Evolutionary conservation across 805 yeast genomes (phyloP), one percentile per base, ranked within the genome.

Genomic region (Alloascoidea hylecoeti): DNA sequence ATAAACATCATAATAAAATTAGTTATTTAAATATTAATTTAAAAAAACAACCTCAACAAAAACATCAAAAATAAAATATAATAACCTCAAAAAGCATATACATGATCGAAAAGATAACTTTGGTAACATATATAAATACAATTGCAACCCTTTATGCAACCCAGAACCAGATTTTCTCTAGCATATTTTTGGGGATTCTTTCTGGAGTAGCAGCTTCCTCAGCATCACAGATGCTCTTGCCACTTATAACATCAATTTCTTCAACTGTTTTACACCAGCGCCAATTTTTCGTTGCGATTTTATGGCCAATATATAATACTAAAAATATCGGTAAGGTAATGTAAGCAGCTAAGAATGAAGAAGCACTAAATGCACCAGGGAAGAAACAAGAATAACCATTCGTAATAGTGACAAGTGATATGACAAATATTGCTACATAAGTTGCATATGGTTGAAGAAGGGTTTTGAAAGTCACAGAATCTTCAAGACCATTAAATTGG

Each of bases 341-440:
- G 55, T 79, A 79, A 5, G 86, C 80, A 23, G 88, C 86, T 37
- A 79, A 57, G 47, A 79, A 79, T 52, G 75, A 77, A 4, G 70
- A 54, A 1, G 55, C 66, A 12, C 62, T 64, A 63, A 75, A 76
- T 37, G 55, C 48, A 18, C 49, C 52, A 15, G 63, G 64, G 42
- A 79, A 67, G 55, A 79, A 78, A 3, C 72, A 78, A 2, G 70
- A 76, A 50, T 75, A 80, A 40, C 88, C 88, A 47, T 80, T 79
- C n/a, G 86, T 78, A 35, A 80, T 38, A 18, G 77, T 59, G 38
- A 80, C 49, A n/a, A 80, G 18, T 3, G 63, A 41, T 40, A 77
- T 64, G 43, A 75, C 53, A 32, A 61, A 46, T 23, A 77, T 55
- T 4, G 72, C 66, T 42, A 68, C 68, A 49, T 69, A 76, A 3